phyloP scores from a whole-genome alignment of 495 filamentous ascomycete genomes.

The Hypoxylon lienhwacheense region DNA sequence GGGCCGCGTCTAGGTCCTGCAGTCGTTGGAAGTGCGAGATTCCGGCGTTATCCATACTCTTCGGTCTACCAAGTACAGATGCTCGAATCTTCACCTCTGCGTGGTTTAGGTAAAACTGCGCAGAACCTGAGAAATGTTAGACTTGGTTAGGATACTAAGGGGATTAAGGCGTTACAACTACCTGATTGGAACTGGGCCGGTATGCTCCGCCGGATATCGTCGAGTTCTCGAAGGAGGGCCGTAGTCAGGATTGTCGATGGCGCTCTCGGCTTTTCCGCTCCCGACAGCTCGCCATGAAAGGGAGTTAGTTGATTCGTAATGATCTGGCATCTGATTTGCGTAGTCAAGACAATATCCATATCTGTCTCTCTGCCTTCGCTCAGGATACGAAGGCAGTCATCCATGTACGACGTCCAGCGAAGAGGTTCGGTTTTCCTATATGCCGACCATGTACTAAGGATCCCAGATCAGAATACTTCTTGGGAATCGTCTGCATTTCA shows the following conservation, averaged over 20 bases:
- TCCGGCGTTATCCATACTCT: conserved; percentile 14
- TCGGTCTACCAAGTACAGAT: conserved; percentile 4
- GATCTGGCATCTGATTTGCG: conserved; percentile 50
- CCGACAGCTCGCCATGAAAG: background rate
- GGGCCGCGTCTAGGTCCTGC: conserved; percentile 27
- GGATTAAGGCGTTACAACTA: background rate
- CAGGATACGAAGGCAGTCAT: conserved; percentile 51
- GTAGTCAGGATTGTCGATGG: conserved; percentile 6
- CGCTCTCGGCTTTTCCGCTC: conserved; percentile 5
- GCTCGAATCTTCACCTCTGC: conserved; percentile 23
- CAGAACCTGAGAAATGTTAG: conserved; percentile 16
- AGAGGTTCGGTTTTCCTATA: conserved; percentile 50
- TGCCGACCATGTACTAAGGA: conserved; percentile 21
- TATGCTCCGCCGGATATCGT: conserved; percentile 22
- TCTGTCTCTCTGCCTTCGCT: conserved; percentile 46
- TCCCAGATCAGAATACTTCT: background rate
- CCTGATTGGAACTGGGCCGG: conserved; percentile 15
- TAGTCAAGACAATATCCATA: conserved; percentile 49
- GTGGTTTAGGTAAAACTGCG: conserved; percentile 18
- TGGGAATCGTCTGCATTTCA: background rate
- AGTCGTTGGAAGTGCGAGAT: conserved; percentile 23
- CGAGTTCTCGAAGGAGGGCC: conserved; percentile 21
- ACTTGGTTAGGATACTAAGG: background rate
- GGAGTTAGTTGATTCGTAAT: conserved; percentile 33
- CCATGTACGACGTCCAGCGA: conserved; percentile 55